Evolutionary conservation across 495 filamentous ascomycete species (phyloP), one percentile per base, ranked within the genome.

Genomic region (Talaromyces trachyspermus): DNA sequence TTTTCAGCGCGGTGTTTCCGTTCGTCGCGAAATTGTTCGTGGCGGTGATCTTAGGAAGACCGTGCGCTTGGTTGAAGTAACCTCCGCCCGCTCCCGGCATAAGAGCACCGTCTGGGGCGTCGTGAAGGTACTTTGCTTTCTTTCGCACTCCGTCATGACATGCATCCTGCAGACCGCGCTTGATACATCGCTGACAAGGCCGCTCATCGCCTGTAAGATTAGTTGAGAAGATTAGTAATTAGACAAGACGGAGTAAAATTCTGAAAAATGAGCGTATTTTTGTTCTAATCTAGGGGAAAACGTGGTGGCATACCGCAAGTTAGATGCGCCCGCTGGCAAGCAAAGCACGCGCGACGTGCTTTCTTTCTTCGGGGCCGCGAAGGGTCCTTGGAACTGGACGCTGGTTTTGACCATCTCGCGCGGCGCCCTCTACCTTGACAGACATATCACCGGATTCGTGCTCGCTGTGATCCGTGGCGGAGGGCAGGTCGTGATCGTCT

Each of bases 71-170:
- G 48, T 70, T 72, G 54, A 68, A 67, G 32, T 74, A 70, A 49
- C 67, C 66, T n/a, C 65, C 63, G n/a, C 65, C 62, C 22, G 77
- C 67, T 18, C 75, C 76, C 48, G 81, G 78, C 68, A 82, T 76
- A 55, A 85, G 64, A 46, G 78, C 79, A 49, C 92, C 89, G 46
- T 86, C 78, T 29, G 90, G 88, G 20, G 91, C 89, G 71, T 96
- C 92, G 65, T 95, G 90, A 39, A 98, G 84, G 69, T 98, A 98
- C 63, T 98, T 98, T 52, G 92, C 92, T 74, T 97, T 98, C 67
- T 98, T 97, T 50, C 92, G 85, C 30, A 95, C 88, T 33, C 92
- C 92, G 58, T 98, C 92, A 59, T 95, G 88, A 61, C 92, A 98
- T 30, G 76, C 77, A 61, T 95, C 88, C 51, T 88, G 85, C 37